These are phyloP conservation scores for Mycotypha africana DNA, from an alignment of 371 early-diverging fungal genomes.

Conservation along the genomic window DNA sequence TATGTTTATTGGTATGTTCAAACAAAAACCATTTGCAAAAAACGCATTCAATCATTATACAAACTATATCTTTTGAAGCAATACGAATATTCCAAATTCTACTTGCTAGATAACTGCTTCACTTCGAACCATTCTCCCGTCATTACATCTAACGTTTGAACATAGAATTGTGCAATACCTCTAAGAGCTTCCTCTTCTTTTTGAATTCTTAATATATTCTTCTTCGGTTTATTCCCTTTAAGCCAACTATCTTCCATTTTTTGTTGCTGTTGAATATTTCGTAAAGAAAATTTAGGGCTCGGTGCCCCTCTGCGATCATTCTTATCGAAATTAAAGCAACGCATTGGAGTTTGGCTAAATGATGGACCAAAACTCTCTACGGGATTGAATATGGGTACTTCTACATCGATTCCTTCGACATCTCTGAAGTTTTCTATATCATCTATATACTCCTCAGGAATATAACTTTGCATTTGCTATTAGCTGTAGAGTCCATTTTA, in stretches of 20 bases:
- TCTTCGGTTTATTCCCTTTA: slow-evolving; percentile 28
- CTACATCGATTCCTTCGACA: too few species aligned
- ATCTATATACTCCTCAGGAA: too few species aligned
- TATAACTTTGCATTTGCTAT: too few species aligned
- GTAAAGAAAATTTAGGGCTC: slow-evolving; percentile 20
- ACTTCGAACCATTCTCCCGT: slow-evolving; percentile 47
- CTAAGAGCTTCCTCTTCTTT: slow-evolving; percentile 39
- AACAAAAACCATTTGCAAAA: too few species aligned
- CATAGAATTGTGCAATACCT: slow-evolving; percentile 28
- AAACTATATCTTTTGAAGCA: too few species aligned
- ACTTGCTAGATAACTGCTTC: slow-evolving; percentile 4
- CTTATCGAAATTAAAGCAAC: slow-evolving; percentile 4
- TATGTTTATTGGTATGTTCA: too few species aligned
- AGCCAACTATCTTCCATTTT: slow-evolving; percentile 30
- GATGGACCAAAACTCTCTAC: slow-evolving; percentile 17
- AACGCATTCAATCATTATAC: too few species aligned
- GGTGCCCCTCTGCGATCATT: too few species aligned
- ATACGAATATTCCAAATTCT: too few species aligned
- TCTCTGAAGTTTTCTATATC: not conserved
- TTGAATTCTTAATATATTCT: slow-evolving; percentile 38
- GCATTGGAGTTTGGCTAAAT: slow-evolving; percentile 23
- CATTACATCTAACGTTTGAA: slow-evolving; percentile 31
- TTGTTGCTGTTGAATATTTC: slow-evolving; percentile 39
- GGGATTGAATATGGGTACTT: slow-evolving; percentile 27
- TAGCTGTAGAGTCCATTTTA: too few species aligned